A percentile compares a stretch with the other conserved stretches of the same genome.
These are phyloP conservation scores for Haplosporangium gracile DNA, from an alignment of 192 early-diverging fungal species.

Conservation along the genomic window DNA sequence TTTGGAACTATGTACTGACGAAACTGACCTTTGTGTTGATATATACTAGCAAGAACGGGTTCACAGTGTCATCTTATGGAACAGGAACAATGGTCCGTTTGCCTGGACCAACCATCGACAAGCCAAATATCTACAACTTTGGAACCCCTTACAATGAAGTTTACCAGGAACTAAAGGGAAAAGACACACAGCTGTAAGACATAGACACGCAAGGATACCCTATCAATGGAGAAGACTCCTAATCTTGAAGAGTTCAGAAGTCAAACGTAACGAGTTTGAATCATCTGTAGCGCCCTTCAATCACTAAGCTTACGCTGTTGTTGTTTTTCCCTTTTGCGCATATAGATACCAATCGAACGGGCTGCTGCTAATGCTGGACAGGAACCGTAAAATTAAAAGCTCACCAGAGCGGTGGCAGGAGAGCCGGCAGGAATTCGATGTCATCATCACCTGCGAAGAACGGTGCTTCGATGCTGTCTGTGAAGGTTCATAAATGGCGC, in stretches of 20 bases:
- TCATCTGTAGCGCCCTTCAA: no score
- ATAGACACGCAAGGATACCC: neutral
- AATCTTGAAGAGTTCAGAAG: no score
- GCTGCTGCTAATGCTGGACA: slow-evolving; percentile 90
- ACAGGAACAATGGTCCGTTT: slow-evolving; percentile 92
- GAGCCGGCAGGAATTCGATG: slow-evolving; percentile 79
- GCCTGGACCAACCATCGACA: slow-evolving; percentile 87
- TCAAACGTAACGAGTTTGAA: no score
- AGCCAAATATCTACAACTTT: slow-evolving; percentile 94
- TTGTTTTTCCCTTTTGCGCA: neutral
- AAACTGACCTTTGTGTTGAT: neutral
- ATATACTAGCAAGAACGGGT: slow-evolving; percentile 71
- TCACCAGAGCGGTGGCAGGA: slow-evolving; percentile 94
- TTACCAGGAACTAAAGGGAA: slow-evolving; percentile 79
- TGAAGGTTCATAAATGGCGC: slow-evolving; percentile 71
- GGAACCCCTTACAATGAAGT: slow-evolving; percentile 95
- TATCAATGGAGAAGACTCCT: no score
- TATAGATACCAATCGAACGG: slow-evolving; percentile 89
- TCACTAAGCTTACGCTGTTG: neutral
- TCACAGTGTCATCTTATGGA: slow-evolving; percentile 89
- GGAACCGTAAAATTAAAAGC: slow-evolving; percentile 92
- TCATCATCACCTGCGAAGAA: slow-evolving; percentile 98
- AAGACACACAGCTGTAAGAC: slow-evolving; percentile 74
- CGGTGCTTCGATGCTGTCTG: slow-evolving; percentile 93
- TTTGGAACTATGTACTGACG: neutral